phyloP scores from a whole-genome alignment of 805 yeast species.

The Nakazawaea laoshanensis region DNA sequence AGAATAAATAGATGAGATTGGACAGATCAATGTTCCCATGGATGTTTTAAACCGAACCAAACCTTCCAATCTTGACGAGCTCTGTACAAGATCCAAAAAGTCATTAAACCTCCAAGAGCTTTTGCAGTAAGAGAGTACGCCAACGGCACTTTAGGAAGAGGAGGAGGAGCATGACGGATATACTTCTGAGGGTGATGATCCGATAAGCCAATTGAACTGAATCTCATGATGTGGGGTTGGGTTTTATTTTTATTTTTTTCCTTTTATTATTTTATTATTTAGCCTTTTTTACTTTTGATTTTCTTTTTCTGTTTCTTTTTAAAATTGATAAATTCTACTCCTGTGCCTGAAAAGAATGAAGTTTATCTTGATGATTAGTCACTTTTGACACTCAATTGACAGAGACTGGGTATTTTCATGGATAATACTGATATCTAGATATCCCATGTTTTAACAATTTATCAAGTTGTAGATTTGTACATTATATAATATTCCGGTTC shows the following conservation, averaged over 20 bases:
- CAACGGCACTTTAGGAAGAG: constrained; percentile 57
- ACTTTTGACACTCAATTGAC: no score
- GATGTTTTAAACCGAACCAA: constrained; percentile 31
- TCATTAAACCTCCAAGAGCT: constrained; percentile 74
- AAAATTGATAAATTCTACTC: no score
- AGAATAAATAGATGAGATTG: not conserved
- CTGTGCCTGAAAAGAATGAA: no score
- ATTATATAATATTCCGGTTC: constrained; percentile 37
- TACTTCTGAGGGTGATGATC: constrained; percentile 13
- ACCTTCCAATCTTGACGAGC: constrained; percentile 64
- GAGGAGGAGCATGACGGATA: constrained; percentile 47
- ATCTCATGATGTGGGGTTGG: no score
- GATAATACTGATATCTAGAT: no score
- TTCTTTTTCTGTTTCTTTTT: no score
- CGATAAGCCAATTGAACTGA: no score
- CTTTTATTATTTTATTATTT: no score
- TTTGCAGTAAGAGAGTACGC: constrained; percentile 48
- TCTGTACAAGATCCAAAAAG: constrained; percentile 84
- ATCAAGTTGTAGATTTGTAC: constrained; percentile 1
- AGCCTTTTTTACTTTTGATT: no score
- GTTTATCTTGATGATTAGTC: no score
- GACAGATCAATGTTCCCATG: constrained; percentile 9
- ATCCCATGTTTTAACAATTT: not conserved
- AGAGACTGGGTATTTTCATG: no score
- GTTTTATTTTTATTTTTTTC: no score